Conservation (phyloP, 257 asterid genomes). For the Cruciata laevipes region DNA sequence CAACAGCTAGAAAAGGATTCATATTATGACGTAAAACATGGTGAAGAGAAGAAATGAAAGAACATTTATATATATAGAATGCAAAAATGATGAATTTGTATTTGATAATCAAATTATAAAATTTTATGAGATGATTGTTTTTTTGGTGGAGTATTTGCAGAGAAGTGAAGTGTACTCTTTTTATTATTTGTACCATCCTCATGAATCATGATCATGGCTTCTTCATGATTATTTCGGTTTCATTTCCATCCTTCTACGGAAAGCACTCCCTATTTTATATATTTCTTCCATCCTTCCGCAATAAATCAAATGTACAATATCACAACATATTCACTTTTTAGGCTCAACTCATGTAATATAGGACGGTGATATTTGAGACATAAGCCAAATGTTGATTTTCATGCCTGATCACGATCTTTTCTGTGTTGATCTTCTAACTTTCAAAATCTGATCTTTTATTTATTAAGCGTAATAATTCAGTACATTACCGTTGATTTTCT, state of each 20-base stretch:
- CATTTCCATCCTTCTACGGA: conserved; percentile 22
- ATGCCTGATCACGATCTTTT: no score
- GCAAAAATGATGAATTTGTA: background rate
- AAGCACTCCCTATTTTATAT: conserved; percentile 2
- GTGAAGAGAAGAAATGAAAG: background rate
- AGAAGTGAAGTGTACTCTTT: conserved; percentile 6
- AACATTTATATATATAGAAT: background rate
- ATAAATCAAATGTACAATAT: background rate
- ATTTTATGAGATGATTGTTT: background rate
- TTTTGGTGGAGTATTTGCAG: background rate
- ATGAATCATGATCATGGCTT: background rate
- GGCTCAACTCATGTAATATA: no score
- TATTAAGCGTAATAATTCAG: no score
- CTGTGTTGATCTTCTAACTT: no score
- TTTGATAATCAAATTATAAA: background rate
- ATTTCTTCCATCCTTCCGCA: background rate
- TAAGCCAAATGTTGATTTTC: no score
- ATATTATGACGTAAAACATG: background rate
- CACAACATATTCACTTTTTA: background rate
- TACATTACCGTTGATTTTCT: no score
- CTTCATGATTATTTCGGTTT: conserved; percentile 14
- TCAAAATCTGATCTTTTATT: no score
- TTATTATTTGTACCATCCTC: background rate
- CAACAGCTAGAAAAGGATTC: background rate
- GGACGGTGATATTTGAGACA: no score